Base-by-base conservation (phyloP, 2,329 filamentous ascomycete genomes). In the Didymellaceae sp. region DNA sequence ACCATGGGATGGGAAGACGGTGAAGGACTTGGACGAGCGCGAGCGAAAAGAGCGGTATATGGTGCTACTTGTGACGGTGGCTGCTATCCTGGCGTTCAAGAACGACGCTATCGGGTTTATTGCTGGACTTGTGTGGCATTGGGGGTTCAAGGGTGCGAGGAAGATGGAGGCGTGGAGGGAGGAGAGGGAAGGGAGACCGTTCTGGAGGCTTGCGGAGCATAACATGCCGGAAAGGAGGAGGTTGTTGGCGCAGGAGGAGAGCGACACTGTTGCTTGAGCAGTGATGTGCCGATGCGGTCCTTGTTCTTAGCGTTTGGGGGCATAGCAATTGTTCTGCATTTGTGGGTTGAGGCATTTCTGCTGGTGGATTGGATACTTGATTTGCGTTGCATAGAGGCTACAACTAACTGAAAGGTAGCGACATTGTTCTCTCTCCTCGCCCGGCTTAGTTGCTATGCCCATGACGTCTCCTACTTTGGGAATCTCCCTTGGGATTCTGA, bases 41-140 rank as follows among this genome's bases (percentile, higher is more conserved):
- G 89, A 94, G 73, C 82, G 86, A 35, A 82, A 82, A 47, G 85
- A 90, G 70, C 81, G 91, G 49, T 96, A 90, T 89, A 89, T 86
- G 17, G 87, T 96, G 0, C 95, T 97, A 91, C 80, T 96, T 51
- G 87, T 92, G 55, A 97, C 93, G 0, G 85, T 90, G 7, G 91
- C 89, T 0, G 83, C 88, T 2, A 81, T 96, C 45, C 74, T 97
- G 40, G 91, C 90, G 0, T 96, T 96, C 65, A 88, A 86, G 71
- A 97, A 97, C 66, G 92, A 96, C 73, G 91, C 87, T 0, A 83
- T 96, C 5, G 93, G 93, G 0, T 96, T 97, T 63, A 53, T 89
- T 11, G 90, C 88, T 0, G 93, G 93, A 0, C 83, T 96, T 79
- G 70, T 89, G 3, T 95, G 91, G 70, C 85, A 93, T 72, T 87